Conservation (phyloP, 2,329 filamentous ascomycete genomes). For the Arthrinium puccinioides region DNA sequence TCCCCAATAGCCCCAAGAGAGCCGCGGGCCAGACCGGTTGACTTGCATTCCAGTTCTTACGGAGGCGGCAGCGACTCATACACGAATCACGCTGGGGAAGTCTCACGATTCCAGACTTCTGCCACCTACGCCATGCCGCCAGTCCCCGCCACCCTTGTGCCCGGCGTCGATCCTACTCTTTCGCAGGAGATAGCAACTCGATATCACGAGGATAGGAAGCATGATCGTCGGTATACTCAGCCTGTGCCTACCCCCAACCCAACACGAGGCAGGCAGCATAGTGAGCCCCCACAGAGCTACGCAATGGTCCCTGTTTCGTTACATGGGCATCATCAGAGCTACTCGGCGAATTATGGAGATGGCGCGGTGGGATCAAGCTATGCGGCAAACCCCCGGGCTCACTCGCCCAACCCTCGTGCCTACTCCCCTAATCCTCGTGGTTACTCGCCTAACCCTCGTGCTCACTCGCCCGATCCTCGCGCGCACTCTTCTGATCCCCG, state of each 20-base stretch:
- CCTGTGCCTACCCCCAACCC: constrained; percentile 31
- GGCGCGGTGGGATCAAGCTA: too few relatives aligned
- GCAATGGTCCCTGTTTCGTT: too few relatives aligned
- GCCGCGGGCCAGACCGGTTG: neutral
- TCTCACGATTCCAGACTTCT: constrained; percentile 20
- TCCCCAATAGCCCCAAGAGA: constrained; percentile 1
- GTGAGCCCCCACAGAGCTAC: constrained; percentile 21
- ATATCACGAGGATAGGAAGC: constrained; percentile 47
- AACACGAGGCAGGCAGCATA: constrained; percentile 31
- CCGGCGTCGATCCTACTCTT: constrained; percentile 50
- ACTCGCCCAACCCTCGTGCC: too few relatives aligned
- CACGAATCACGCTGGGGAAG: constrained; percentile 29
- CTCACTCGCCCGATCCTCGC: too few relatives aligned
- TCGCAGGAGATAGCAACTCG: constrained; percentile 51
- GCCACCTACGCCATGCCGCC: constrained; percentile 34
- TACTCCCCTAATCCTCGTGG: too few relatives aligned
- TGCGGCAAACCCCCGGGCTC: too few relatives aligned
- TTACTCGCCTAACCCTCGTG: too few relatives aligned
- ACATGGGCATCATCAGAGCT: too few relatives aligned
- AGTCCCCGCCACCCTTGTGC: constrained; percentile 51
- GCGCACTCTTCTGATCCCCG: too few relatives aligned
- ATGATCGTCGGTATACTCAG: constrained; percentile 35
- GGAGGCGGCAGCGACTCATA: constrained; percentile 13
- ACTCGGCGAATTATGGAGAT: too few relatives aligned
- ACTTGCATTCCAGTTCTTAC: constrained; percentile 9